Conservation (phyloP, 2,329 filamentous ascomycete genomes). For the Rosellinia necatrix region DNA sequence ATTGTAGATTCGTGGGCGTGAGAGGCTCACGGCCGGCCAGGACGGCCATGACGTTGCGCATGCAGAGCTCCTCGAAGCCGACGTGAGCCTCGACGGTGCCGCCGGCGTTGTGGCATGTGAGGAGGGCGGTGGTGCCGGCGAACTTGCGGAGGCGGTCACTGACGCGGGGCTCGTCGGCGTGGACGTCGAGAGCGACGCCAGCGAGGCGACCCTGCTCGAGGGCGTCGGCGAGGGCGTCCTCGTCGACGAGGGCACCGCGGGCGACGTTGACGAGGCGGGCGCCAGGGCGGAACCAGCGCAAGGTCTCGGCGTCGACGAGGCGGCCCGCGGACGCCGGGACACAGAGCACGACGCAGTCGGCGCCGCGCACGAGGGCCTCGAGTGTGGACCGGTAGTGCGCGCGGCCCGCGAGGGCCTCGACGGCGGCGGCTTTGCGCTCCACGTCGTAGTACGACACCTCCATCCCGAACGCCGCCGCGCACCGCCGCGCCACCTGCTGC, state of each 20-base stretch:
- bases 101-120: conserved; percentile 71
- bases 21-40: conserved; percentile 55
- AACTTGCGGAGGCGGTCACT: conserved; percentile 51
- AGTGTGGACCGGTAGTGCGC: conserved; percentile 58
- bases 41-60: conserved; percentile 68
- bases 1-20: conserved; percentile 67
- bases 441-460: conserved; percentile 67
- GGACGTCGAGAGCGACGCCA: conserved; percentile 66
- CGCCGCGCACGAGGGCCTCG: conserved; percentile 53
- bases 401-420: conserved; percentile 48
- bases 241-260: conserved; percentile 67
- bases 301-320: conserved; percentile 53
- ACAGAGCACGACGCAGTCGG: conserved; percentile 67
- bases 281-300: conserved; percentile 58
- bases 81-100: conserved; percentile 68
- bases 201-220: conserved; percentile 56
- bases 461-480: conserved; percentile 66
- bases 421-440: conserved; percentile 48
- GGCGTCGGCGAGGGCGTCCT: conserved; percentile 64
- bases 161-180: conserved; percentile 62
- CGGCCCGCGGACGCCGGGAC: conserved; percentile 55
- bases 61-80: conserved; percentile 69
- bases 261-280: conserved; percentile 69
- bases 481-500: conserved; percentile 64
- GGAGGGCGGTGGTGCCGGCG: conserved; percentile 52